A percentile compares a stretch with the other conserved stretches of the same genome.
Conservation (phyloP, 257 asterid species). For the Solanum dulcamara region DNA sequence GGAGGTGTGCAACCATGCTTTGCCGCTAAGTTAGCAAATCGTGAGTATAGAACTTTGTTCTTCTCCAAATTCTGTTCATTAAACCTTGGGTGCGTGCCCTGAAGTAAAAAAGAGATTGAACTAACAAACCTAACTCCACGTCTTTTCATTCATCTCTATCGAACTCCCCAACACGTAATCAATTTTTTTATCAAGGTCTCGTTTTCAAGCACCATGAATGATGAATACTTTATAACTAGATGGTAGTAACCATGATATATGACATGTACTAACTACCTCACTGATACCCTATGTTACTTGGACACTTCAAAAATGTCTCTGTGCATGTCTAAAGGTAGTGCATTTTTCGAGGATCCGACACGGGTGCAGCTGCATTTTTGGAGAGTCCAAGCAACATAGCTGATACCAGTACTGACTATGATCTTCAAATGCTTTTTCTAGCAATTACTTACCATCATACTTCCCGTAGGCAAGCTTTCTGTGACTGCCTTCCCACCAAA, state of each 20-base stretch:
- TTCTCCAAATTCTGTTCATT: constrained; percentile 27
- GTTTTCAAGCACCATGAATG: neutral
- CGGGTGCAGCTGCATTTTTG: neutral
- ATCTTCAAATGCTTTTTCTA: neutral
- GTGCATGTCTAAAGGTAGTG: neutral
- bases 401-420: neutral
- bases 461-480: constrained; percentile 27
- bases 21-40: constrained; percentile 20
- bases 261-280: neutral
- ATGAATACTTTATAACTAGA: neutral
- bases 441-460: constrained; percentile 22
- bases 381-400: neutral
- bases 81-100: constrained; percentile 30
- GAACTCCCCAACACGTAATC: neutral
- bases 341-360: neutral
- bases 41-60: constrained; percentile 26
- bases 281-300: neutral
- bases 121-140: neutral
- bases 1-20: constrained; percentile 32
- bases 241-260: neutral
- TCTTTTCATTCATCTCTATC: neutral
- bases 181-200: neutral
- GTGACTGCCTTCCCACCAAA: constrained; percentile 38
- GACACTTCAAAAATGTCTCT: neutral
- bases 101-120: neutral